Percentiles rank a stretch among this genome's conserved stretches.
Conservation (phyloP, 768 basidiomycete genomes). For the Galerina marginata region DNA sequence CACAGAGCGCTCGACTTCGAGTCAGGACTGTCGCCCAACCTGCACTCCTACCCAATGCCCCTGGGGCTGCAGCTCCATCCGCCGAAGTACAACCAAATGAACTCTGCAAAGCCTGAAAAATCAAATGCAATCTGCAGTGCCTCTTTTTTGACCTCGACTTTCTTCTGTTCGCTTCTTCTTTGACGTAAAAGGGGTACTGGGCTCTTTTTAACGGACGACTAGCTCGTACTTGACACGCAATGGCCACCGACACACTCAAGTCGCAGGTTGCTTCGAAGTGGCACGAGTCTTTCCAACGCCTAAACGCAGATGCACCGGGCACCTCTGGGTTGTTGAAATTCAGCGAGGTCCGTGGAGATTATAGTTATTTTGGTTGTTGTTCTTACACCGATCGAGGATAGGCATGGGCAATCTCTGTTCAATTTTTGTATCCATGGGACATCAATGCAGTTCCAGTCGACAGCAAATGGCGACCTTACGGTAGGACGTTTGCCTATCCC, state of each 20-base stretch:
- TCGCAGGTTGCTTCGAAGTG: conserved; percentile 72
- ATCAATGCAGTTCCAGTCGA: conserved; percentile 34
- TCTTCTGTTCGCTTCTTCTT: too few species aligned
- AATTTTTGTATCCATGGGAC: conserved; percentile 61
- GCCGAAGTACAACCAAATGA: too few species aligned
- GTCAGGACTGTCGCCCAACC: too few species aligned
- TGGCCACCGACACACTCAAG: conserved; percentile 70
- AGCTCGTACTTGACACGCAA: conserved; percentile 20
- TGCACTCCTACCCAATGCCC: too few species aligned
- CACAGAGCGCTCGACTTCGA: too few species aligned
- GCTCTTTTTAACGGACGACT: too few species aligned
- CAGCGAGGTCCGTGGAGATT: conserved; percentile 53
- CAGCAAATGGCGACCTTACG: conserved; percentile 12
- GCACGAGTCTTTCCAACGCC: conserved; percentile 70
- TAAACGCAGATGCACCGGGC: conserved; percentile 63
- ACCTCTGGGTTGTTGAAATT: conserved; percentile 69
- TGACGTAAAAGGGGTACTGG: too few species aligned
- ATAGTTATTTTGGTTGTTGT: neutral
- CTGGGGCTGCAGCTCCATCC: too few species aligned
- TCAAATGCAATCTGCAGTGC: too few species aligned
- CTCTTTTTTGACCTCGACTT: too few species aligned
- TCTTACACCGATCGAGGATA: conserved; percentile 26
- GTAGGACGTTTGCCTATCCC: conserved; percentile 6
- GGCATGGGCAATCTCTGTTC: conserved; percentile 65
- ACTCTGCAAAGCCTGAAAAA: too few species aligned